These are phyloP conservation scores for Aspergillus pseudoviridinutans DNA, from an alignment of 2,329 filamentous ascomycete species.

Conservation along the genomic window DNA sequence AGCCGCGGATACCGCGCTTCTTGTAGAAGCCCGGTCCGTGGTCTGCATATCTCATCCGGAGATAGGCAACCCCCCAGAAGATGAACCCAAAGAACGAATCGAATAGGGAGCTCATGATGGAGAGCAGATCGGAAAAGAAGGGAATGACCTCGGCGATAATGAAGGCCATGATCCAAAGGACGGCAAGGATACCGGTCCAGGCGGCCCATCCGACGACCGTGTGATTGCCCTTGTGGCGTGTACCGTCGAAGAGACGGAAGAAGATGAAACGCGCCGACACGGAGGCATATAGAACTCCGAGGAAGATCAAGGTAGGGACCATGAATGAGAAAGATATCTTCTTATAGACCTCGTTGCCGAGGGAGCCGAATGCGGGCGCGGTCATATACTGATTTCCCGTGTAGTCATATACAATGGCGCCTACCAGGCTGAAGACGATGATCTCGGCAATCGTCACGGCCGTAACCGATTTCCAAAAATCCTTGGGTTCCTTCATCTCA, in stretches of 20 bases:
- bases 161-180: constrained; percentile 76
- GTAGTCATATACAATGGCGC: constrained; percentile 77
- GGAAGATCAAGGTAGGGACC: constrained; percentile 89
- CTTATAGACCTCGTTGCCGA: constrained; percentile 70
- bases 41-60: constrained; percentile 42
- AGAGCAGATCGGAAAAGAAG: constrained; percentile 73
- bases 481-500: constrained; percentile 76
- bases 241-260: constrained; percentile 79
- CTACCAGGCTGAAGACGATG: constrained; percentile 79
- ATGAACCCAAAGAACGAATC: constrained; percentile 82
- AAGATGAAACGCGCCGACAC: constrained; percentile 89
- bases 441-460: constrained; percentile 85
- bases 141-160: constrained; percentile 90
- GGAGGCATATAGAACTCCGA: constrained; percentile 85
- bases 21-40: constrained; percentile 39
- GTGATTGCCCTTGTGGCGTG: constrained; percentile 74
- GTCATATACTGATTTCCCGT: constrained; percentile 88
- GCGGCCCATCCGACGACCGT: constrained; percentile 75
- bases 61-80: constrained; percentile 60
- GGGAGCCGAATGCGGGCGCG: constrained; percentile 78
- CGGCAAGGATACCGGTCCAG: constrained; percentile 68
- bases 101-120: constrained; percentile 66
- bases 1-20: constrained; percentile 40
- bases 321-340: constrained; percentile 92
- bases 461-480: constrained; percentile 92